Evolutionary conservation across 306 rosid species (phyloP).

Genomic region (Elaeagnus macrophylla): DNA sequence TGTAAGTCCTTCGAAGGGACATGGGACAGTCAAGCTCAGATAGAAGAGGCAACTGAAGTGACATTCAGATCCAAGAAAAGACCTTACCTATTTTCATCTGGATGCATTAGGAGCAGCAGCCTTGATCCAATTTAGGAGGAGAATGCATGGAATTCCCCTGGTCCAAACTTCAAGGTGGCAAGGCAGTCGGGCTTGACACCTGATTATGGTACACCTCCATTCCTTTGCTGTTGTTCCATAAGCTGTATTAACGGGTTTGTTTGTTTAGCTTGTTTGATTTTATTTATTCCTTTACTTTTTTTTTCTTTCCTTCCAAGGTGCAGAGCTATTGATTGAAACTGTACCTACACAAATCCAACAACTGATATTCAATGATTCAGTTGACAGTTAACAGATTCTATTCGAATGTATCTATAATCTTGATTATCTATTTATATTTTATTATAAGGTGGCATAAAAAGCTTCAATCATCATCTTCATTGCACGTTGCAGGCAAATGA

Average conservation of each 20-base stretch:
- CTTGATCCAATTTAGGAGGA: conserved; percentile 61
- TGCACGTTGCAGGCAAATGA: conserved; percentile 53
- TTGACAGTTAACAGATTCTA: conserved; percentile 56
- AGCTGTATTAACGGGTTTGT: not conserved
- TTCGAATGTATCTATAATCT: conserved; percentile 37
- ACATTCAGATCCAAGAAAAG: conserved; percentile 41
- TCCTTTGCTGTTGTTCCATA: conserved; percentile 8
- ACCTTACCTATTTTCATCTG: conserved; percentile 33
- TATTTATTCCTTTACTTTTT: conserved; percentile 11
- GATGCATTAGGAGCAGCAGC: conserved; percentile 41
- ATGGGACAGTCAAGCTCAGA: conserved; percentile 8
- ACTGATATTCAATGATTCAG: conserved; percentile 22
- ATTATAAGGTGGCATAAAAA: not conserved
- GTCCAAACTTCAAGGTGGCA: conserved; percentile 39
- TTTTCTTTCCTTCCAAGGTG: conserved; percentile 11
- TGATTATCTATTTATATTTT: not conserved
- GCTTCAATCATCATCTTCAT: conserved; percentile 12
- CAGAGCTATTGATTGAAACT: conserved; percentile 77
- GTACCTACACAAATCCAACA: conserved; percentile 69
- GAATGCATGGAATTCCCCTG: conserved; percentile 17
- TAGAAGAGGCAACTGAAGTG: no score
- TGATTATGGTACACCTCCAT: conserved; percentile 49
- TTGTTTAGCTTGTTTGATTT: conserved; percentile 14
- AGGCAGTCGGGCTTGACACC: conserved; percentile 33
- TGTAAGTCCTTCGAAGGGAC: conserved; percentile 11